Evolutionary conservation across 2,329 filamentous ascomycete genomes (phyloP), one percentile per base, ranked within the genome.

Genomic region (Trichoderma gracile): DNA sequence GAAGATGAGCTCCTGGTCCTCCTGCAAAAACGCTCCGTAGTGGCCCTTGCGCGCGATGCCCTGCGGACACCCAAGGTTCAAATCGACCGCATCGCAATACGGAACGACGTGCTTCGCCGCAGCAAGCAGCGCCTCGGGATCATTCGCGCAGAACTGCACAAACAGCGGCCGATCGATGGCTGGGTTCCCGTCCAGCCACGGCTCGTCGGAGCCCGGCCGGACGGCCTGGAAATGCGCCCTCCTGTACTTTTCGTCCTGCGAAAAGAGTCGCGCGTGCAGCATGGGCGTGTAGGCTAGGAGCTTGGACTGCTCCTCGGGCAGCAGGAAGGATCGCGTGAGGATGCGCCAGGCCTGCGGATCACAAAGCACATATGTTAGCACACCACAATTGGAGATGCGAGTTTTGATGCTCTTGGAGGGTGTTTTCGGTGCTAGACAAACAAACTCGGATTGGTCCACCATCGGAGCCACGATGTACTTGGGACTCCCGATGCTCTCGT

Each of bases 371-470:
- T 30, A 10, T 30, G 59, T 73, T 45, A 66, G 55, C 38, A 3
- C 8, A 57, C 52, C 50, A 38, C 15, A 15, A n/a, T 12, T 21
- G 9, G 9, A 45, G 2, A n/a, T 17, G 45, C 21, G 25, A 15
- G 50, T 47, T 47, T 42, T 17, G 21, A n/a, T 49, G 25, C 25
- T n/a, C n/a, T n/a, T 27, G 25, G 25, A 5, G 25, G 25, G 25
- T 25, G 25, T 25, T 25, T 25, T 25, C 25, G 50, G 33, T 14
- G 12, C 45, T 49, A 14, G 14, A 81, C 89, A 69, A 81, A 97
- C 93, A 80, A 98, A 97, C 81, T 99, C 95, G 38, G 93, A 97
- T 77, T 97, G 92, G 74, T 99, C 94, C 23, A 99, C 95, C 95
- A 99, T 99, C 42, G 95, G 95, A 40, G 95, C 95, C 63, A 99